Evolutionary conservation across 176 grass and related monocot species (phyloP).

Genomic region (Poa annua): DNA sequence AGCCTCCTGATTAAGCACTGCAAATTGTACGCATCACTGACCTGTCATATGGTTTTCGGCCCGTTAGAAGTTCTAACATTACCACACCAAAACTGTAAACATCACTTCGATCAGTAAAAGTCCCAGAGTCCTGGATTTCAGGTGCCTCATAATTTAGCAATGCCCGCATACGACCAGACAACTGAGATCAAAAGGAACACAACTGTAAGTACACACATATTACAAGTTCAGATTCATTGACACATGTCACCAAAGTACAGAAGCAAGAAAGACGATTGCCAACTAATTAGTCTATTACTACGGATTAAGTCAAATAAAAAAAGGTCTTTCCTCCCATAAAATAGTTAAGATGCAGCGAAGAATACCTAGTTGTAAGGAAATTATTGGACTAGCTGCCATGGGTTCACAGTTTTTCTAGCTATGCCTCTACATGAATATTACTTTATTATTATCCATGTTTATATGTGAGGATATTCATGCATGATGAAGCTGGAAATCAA

Average conservation of each 20-base stretch:
- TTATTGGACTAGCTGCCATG: not conserved
- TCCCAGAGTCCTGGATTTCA: constrained; percentile 67
- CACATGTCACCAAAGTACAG: not conserved
- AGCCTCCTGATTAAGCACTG: constrained; percentile 11
- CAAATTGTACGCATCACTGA: constrained; percentile 40
- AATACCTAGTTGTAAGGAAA: constrained; percentile 26
- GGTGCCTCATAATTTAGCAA: constrained; percentile 75
- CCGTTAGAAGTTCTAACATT: constrained; percentile 89
- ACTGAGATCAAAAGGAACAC: constrained; percentile 51
- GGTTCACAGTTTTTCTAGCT: constrained; percentile 23
- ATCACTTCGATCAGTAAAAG: constrained; percentile 63
- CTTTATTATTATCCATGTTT: constrained; percentile 12
- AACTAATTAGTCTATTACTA: constrained; percentile 16
- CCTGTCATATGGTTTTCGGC: constrained; percentile 84
- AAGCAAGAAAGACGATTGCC: constrained; percentile 11
- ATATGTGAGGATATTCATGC: not conserved
- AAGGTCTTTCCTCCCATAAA: not conserved
- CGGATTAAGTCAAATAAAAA: not conserved
- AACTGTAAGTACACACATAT: constrained; percentile 32
- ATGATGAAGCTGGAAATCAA: constrained; percentile 10
- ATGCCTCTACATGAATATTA: constrained; percentile 13
- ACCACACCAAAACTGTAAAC: constrained; percentile 93
- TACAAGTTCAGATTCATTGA: constrained; percentile 24
- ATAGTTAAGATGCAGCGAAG: constrained; percentile 6
- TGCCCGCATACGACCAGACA: constrained; percentile 61